These are phyloP conservation scores for Setomelanomma holmii DNA, from an alignment of 2,329 filamentous ascomycete species.

Conservation along the genomic window DNA sequence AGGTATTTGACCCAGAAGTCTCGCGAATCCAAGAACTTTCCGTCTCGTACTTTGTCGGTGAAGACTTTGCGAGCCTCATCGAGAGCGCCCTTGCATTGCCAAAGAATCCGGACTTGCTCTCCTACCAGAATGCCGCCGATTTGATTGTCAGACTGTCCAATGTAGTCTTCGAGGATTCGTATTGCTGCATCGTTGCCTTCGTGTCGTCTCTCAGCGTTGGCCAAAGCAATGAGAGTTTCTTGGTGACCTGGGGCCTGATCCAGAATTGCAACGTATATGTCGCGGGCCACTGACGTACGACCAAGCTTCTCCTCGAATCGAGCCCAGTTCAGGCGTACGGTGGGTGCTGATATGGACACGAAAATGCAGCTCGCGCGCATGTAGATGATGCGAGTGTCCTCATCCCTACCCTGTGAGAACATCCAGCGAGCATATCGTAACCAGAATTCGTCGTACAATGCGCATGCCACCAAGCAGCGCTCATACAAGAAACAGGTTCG, in stretches of 20 bases:
- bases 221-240: slow-evolving; percentile 86
- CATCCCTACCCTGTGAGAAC: slow-evolving; percentile 74
- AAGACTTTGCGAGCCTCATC: slow-evolving; percentile 86
- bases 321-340: slow-evolving; percentile 87
- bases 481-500: slow-evolving; percentile 88
- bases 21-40: slow-evolving; percentile 83
- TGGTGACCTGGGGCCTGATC: slow-evolving; percentile 78
- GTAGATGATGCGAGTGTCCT: slow-evolving; percentile 92
- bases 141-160: slow-evolving; percentile 75
- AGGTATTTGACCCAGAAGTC: slow-evolving; percentile 92
- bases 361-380: slow-evolving; percentile 84
- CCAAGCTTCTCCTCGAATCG: slow-evolving; percentile 90
- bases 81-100: slow-evolving; percentile 82
- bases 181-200: slow-evolving; percentile 84
- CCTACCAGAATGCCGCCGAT: slow-evolving; percentile 87
- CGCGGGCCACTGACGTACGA: slow-evolving; percentile 77
- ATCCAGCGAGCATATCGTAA: slow-evolving; percentile 97
- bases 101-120: slow-evolving; percentile 85
- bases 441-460: slow-evolving; percentile 98
- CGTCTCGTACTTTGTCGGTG: slow-evolving; percentile 77
- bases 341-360: slow-evolving; percentile 84
- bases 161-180: slow-evolving; percentile 79
- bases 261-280: slow-evolving; percentile 84
- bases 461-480: slow-evolving; percentile 88
- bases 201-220: slow-evolving; percentile 84